These are phyloP conservation scores for Arachnomyces sp. DNA, from an alignment of 2,329 filamentous ascomycete genomes.

Conservation along the genomic window DNA sequence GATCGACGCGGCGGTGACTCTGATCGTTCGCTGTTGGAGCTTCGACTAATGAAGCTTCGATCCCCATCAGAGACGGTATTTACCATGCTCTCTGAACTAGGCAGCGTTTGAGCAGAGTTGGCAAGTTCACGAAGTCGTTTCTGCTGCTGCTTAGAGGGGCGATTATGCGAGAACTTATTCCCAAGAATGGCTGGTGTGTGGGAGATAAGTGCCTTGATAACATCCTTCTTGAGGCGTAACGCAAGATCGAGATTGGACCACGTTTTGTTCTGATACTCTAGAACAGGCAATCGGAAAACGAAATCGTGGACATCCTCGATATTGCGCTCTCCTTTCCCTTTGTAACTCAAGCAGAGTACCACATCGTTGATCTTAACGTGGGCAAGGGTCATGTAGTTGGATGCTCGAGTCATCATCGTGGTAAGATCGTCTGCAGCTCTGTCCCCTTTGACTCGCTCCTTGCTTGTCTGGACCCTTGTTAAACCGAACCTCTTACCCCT, in stretches of 20 bases:
- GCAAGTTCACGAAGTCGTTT: slow-evolving; percentile 74
- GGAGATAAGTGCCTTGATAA: slow-evolving; percentile 86
- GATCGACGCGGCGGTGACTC: slow-evolving; percentile 30
- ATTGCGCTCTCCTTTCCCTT: slow-evolving; percentile 90
- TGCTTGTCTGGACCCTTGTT: slow-evolving; percentile 40
- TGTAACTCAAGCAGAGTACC: slow-evolving; percentile 91
- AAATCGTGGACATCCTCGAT: slow-evolving; percentile 96
- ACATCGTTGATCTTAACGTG: slow-evolving; percentile 94
- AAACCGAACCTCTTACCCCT: slow-evolving; percentile 43
- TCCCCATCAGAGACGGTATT: slow-evolving; percentile 23
- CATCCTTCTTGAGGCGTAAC: slow-evolving; percentile 84
- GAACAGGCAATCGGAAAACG: slow-evolving; percentile 86
- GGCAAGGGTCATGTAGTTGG: slow-evolving; percentile 94
- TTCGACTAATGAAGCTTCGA: slow-evolving; percentile 28
- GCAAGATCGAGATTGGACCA: slow-evolving; percentile 97
- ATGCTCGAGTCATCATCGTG: slow-evolving; percentile 92
- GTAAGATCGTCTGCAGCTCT: slow-evolving; percentile 79
- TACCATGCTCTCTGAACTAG: slow-evolving; percentile 30
- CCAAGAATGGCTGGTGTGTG: slow-evolving; percentile 94
- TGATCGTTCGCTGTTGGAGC: slow-evolving; percentile 32
- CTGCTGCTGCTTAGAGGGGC: slow-evolving; percentile 71
- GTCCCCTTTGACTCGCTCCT: slow-evolving; percentile 49
- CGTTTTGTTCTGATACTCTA: slow-evolving; percentile 97
- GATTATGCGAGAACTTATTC: slow-evolving; percentile 90
- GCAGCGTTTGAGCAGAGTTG: slow-evolving; percentile 62